Evolutionary conservation across 2,329 filamentous ascomycete species (phyloP), one percentile per base, ranked within the genome.

Genomic region (Stagonosporopsis vannaccii): DNA sequence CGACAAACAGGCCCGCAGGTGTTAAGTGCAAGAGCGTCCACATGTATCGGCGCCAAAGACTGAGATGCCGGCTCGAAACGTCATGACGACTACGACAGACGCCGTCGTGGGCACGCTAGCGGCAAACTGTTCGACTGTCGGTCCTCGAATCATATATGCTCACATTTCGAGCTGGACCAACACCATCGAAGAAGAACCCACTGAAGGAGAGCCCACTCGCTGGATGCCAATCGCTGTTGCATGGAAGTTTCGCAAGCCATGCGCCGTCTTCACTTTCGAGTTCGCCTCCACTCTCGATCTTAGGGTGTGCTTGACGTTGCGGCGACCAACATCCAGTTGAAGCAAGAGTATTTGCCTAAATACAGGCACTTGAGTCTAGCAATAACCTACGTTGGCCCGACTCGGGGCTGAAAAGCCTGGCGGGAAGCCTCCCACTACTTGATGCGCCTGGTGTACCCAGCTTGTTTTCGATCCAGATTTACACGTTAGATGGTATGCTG

Each of bases 401-500:
- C 2, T n/a, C 17, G 4, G 23, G 25, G 23, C 23, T 20, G 7
- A 11, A 2, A n/a, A 8, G 17, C 19, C 19, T 15, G 7, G 6
- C 25, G 17, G 4, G 25, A 22, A 50, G 40, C 22, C 35, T 20
- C 26, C 22, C 12, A 25, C 22, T n/a, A 19, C 41, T 28, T 44
- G 55, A 58, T 58, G 55, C 55, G 49, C 49, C 40, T 49, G 43
- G 5, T 25, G 17, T 35, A n/a, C 2, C 39, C 40, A 3, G 36
- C 11, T 23, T 11, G n/a, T 48, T 22, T 7, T 32, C 9, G 9
- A 32, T n/a, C 33, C 25, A 30, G 4, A 17, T 13, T 35, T 9
- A 32, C 25, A 1, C 20, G 15, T 9, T 22, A 12, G 41, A 20
- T 20, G 49, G 8, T n/a, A 45, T 59, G 50, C 69, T 72, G 54